Conservation (phyloP, 257 asterid species). For the Catharanthus roseus region DNA sequence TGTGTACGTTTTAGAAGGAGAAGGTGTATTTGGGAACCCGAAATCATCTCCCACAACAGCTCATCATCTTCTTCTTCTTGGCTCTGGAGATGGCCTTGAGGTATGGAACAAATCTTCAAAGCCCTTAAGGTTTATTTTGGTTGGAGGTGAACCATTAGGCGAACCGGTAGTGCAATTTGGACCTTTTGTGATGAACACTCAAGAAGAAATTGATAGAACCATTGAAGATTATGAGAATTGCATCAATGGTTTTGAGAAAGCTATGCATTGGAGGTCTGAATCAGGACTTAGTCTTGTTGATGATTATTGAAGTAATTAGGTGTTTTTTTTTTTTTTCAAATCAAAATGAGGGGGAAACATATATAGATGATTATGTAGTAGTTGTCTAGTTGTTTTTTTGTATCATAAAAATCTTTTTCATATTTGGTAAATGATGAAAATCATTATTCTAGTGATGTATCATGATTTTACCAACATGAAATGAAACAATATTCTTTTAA, state of each 20-base stretch:
- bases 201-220: conserved; percentile 67
- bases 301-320: conserved; percentile 22
- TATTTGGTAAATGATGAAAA: neutral
- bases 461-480: conserved; percentile 6
- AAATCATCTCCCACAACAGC: conserved; percentile 40
- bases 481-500: neutral
- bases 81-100: conserved; percentile 57
- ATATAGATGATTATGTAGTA: neutral
- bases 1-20: conserved; percentile 77
- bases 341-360: conserved; percentile 8
- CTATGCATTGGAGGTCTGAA: conserved; percentile 73
- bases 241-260: conserved; percentile 80
- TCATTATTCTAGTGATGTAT: conserved; percentile 4
- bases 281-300: conserved; percentile 26
- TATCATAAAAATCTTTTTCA: conserved; percentile 8
- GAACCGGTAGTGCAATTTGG: conserved; percentile 85
- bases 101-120: conserved; percentile 63
- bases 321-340: neutral
- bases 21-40: conserved; percentile 46
- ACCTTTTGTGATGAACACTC: conserved; percentile 86
- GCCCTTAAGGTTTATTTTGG: conserved; percentile 48
- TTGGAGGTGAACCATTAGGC: conserved; percentile 78
- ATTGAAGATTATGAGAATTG: conserved; percentile 64
- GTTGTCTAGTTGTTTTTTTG: neutral
- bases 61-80: conserved; percentile 58